These are phyloP conservation scores for Vitis rotundifolia DNA, from an alignment of 164 flowering plant species.

Conservation along the genomic window DNA sequence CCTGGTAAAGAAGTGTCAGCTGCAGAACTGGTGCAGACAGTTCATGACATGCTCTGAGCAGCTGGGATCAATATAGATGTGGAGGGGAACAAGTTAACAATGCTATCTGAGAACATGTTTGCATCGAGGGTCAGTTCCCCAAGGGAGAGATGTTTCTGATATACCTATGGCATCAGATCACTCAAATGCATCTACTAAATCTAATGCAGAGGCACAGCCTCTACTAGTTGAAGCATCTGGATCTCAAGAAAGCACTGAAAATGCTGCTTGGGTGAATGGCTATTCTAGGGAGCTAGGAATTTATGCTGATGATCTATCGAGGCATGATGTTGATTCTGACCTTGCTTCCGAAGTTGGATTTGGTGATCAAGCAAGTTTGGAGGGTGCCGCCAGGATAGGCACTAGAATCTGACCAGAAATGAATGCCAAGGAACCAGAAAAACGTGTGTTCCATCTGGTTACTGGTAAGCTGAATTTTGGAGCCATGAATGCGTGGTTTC, in stretches of 20 bases:
- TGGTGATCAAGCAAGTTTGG: slow-evolving; percentile 35
- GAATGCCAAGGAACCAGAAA: slow-evolving; percentile 53
- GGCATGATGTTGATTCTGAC: slow-evolving; percentile 64
- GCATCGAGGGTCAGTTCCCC: slow-evolving; percentile 24
- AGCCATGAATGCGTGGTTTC: too few species aligned
- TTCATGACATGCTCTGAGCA: slow-evolving; percentile 89
- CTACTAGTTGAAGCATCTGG: slow-evolving; percentile 72
- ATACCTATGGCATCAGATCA: slow-evolving; percentile 49
- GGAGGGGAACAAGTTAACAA: slow-evolving; percentile 24
- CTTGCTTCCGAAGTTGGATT: slow-evolving; percentile 78
- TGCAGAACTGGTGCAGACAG: slow-evolving; percentile 86
- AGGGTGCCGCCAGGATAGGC: slow-evolving; percentile 43
- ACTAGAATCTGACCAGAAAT: slow-evolving; percentile 86
- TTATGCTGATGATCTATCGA: slow-evolving; percentile 61
- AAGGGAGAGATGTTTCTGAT: slow-evolving; percentile 37
- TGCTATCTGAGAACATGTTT: too few species aligned
- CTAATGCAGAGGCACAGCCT: slow-evolving; percentile 80
- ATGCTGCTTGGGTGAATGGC: slow-evolving; percentile 69
- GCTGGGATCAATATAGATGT: slow-evolving; percentile 85
- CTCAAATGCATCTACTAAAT: slow-evolving; percentile 55
- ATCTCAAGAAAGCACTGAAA: slow-evolving; percentile 63
- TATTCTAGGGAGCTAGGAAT: slow-evolving; percentile 95
- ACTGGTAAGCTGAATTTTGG: too few species aligned
- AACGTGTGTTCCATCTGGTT: too few species aligned
- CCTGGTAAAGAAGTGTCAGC: slow-evolving; percentile 67